Percentiles rank a stretch among this genome's conserved stretches.
Evolutionary conservation across 805 yeast species (phyloP).

Genomic region (Peterozyma toletana): DNA sequence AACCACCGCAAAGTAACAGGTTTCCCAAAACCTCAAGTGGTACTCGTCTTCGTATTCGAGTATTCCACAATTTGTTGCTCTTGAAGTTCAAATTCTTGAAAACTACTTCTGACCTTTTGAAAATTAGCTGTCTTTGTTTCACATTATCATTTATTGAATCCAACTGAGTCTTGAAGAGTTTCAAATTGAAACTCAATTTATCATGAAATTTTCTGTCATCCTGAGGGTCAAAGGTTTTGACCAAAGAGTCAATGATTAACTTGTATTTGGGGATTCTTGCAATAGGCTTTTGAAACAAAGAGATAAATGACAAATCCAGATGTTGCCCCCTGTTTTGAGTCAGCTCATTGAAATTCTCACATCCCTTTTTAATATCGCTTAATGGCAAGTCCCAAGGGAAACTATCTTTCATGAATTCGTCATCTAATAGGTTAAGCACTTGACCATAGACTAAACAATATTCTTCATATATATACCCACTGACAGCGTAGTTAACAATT

Average conservation of each 20-base stretch:
- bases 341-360: slow-evolving; percentile 31
- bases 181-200: slow-evolving; percentile 11
- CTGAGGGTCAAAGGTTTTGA: slow-evolving; percentile 19
- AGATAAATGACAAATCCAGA: slow-evolving; percentile 44
- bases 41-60: slow-evolving; percentile 12
- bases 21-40: slow-evolving; percentile 41
- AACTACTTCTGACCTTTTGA: slow-evolving; percentile 11
- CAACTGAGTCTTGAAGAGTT: slow-evolving; percentile 16
- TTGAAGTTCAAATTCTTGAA: slow-evolving; percentile 10
- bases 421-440: slow-evolving; percentile 24
- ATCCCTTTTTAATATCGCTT: slow-evolving; percentile 19
- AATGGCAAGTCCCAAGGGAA: slow-evolving; percentile 11
- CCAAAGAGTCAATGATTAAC: slow-evolving; percentile 37
- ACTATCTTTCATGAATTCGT: slow-evolving; percentile 13
- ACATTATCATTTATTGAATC: slow-evolving; percentile 17
- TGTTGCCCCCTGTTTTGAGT: slow-evolving; percentile 27
- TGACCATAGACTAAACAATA: slow-evolving; percentile 26
- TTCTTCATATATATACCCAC: slow-evolving; percentile 23
- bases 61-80: background rate
- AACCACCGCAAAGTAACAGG: slow-evolving; percentile 35
- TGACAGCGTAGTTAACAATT: slow-evolving; percentile 17
- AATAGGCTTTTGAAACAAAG: slow-evolving; percentile 48
- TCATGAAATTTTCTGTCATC: slow-evolving; percentile 11
- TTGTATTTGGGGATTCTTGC: slow-evolving; percentile 42
- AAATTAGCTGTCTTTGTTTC: slow-evolving; percentile 11